Evolutionary conservation across 495 filamentous ascomycete genomes (phyloP).

Genomic region (Hyphodiscus hymeniophilus): DNA sequence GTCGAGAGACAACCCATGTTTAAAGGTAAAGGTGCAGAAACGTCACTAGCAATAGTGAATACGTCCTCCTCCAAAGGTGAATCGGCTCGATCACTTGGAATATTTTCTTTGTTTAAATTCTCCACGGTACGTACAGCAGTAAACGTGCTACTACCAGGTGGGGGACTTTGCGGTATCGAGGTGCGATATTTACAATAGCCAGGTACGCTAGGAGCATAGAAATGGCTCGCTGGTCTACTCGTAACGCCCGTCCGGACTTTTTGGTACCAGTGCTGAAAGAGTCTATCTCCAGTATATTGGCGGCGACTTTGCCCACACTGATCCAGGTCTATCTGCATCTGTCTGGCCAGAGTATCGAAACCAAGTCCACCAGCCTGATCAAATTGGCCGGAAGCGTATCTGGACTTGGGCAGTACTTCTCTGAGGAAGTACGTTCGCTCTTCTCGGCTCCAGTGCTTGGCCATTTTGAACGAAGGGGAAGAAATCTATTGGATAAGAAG

Average conservation of each 20-base stretch:
- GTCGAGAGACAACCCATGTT: too few relatives aligned
- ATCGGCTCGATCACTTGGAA: too few relatives aligned
- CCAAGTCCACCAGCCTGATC: not conserved
- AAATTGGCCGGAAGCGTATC: not conserved
- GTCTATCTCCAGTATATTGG: not conserved
- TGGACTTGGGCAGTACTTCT: not conserved
- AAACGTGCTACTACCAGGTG: too few relatives aligned
- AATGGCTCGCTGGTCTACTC: too few relatives aligned
- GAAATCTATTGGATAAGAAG: not conserved
- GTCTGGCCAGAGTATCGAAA: conserved; percentile 1
- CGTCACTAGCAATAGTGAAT: too few relatives aligned
- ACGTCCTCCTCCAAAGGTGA: too few relatives aligned
- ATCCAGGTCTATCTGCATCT: conserved; percentile 9
- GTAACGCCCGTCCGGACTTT: not conserved
- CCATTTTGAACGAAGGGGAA: not conserved
- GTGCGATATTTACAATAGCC: too few relatives aligned
- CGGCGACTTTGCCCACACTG: not conserved
- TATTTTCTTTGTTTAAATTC: too few relatives aligned
- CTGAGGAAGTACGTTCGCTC: conserved; percentile 6
- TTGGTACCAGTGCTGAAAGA: conserved; percentile 13
- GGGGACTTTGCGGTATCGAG: too few relatives aligned
- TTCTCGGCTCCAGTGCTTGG: not conserved
- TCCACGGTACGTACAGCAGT: too few relatives aligned
- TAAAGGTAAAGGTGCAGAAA: too few relatives aligned
- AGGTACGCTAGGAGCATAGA: too few relatives aligned